Conservation (phyloP, 768 basidiomycete species). For the Macrocybe gigantea region DNA sequence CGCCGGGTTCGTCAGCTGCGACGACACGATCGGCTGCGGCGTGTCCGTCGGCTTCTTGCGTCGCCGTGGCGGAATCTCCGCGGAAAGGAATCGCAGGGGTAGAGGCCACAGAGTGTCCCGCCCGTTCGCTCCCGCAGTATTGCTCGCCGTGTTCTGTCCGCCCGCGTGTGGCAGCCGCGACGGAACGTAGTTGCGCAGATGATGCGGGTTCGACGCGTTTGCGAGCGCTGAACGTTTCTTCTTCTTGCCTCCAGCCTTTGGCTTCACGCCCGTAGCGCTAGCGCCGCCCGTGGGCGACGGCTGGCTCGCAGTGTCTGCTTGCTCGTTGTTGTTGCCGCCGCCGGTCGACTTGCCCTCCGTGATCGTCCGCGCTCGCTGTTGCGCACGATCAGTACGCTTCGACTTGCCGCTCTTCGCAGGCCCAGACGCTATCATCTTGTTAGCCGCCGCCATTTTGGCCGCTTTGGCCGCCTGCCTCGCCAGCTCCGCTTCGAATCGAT, state of each 20-base stretch:
- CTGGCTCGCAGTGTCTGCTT: neutral
- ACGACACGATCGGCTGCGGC: constrained; percentile 6
- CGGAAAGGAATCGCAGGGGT: constrained; percentile 61
- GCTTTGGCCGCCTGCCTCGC: constrained; percentile 62
- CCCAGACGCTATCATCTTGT: constrained; percentile 16
- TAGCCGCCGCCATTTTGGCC: constrained; percentile 43
- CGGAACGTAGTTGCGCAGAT: constrained; percentile 89
- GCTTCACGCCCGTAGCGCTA: constrained; percentile 3
- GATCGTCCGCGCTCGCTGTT: too few relatives aligned
- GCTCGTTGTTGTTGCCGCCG: neutral
- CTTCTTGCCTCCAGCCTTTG: constrained; percentile 58
- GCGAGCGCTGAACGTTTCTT: constrained; percentile 91
- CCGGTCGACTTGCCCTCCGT: neutral
- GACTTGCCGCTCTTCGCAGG: constrained; percentile 13
- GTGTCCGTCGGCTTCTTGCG: constrained; percentile 14
- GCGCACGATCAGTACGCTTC: too few relatives aligned
- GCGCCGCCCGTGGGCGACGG: neutral
- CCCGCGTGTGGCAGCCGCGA: constrained; percentile 60
- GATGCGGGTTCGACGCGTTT: constrained; percentile 94
- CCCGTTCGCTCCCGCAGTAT: constrained; percentile 19
- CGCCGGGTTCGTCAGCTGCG: constrained; percentile 44
- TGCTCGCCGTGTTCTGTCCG: constrained; percentile 23
- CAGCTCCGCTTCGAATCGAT: constrained; percentile 70
- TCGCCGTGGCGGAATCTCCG: constrained; percentile 52
- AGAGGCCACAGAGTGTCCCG: constrained; percentile 52